Base-by-base conservation (phyloP, 2,329 filamentous ascomycete species). In the Pseudogymnoascus pannorum region DNA sequence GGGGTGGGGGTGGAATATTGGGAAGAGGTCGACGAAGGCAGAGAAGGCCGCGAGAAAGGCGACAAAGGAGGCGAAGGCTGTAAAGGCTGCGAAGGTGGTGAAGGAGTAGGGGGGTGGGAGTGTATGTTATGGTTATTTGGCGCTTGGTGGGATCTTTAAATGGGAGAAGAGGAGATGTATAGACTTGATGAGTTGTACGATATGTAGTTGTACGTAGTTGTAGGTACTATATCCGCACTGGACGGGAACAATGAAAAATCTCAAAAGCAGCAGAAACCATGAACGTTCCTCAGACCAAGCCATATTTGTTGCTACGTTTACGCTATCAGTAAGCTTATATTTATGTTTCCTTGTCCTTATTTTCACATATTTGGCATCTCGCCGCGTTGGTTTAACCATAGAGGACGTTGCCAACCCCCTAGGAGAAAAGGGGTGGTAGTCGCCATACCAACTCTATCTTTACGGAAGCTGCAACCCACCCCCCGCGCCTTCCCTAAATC, bases 1-100 rank as follows among this genome's bases (percentile, higher is more conserved):
- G 66, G 82, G 85, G 11, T 96, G 93, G 91, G 94, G 94, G 4
- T 97, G 91, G 87, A 86, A 97, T 72, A 94, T 99, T 71, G 93
- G 93, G 58, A 96, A 91, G 79, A 81, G 85, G 68, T 84, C 71
- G 35, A 72, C 68, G 8, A 70, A 78, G 67, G 72, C 72, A 31
- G 71, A 69, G 3, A 72, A 72, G 59, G 70, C 69, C 33, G 60
- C 68, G 2, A 71, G 68, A 35, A 62, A 66, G n/a, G 68, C 26
- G 35, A 57, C 22, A 14, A 35, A 35, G 33, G 33, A 35, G 33
- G 33, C 33, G 33, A 35, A 35, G 33, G 33, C 4, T 11, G 33
- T 35, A 14, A 35, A 35, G 33, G 12, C 12, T 35, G 33, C 2
- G 33, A 35, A 35, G 33, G 33, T 35, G 1, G 33, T 35, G 33